Conservation (phyloP, 31 red algal species). For the Asparagopsis taxiformis region DNA sequence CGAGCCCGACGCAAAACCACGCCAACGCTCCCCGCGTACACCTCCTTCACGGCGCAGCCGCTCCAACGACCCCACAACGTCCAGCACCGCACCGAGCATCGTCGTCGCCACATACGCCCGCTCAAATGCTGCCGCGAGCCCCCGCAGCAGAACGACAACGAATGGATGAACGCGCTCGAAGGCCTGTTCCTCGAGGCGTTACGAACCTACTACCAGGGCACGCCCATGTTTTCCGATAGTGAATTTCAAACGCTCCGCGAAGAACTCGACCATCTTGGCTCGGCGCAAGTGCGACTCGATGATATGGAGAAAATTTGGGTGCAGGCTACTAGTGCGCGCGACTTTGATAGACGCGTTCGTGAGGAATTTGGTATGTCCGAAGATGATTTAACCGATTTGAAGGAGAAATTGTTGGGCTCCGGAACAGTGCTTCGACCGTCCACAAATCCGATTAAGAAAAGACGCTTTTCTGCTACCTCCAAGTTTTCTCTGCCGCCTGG, state of each 20-base stretch:
- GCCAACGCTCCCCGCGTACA: too few species aligned
- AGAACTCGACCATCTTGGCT: constrained; percentile 83
- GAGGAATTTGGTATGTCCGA: constrained; percentile 73
- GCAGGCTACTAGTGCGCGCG: constrained; percentile 73
- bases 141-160: constrained; percentile 14
- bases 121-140: not conserved
- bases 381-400: constrained; percentile 66
- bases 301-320: constrained; percentile 90
- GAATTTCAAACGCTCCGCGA: constrained; percentile 92
- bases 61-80: too few species aligned
- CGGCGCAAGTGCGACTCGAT: constrained; percentile 51
- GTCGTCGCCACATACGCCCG: not conserved
- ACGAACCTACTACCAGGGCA: constrained; percentile 70
- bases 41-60: not conserved
- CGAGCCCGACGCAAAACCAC: too few species aligned
- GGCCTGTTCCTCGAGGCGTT: constrained; percentile 73
- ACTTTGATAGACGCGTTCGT: constrained; percentile 79
- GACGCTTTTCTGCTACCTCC: not conserved
- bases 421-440: constrained; percentile 7
- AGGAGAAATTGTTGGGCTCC: constrained; percentile 58
- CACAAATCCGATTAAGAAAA: not conserved
- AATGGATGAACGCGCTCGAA: constrained; percentile 66
- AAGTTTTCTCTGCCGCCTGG: not conserved
- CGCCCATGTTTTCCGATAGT: constrained; percentile 74
- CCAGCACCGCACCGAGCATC: too few species aligned